Evolutionary conservation across 1,284 basidiomycete species (phyloP).

Genomic region (Phlebopus sp.): DNA sequence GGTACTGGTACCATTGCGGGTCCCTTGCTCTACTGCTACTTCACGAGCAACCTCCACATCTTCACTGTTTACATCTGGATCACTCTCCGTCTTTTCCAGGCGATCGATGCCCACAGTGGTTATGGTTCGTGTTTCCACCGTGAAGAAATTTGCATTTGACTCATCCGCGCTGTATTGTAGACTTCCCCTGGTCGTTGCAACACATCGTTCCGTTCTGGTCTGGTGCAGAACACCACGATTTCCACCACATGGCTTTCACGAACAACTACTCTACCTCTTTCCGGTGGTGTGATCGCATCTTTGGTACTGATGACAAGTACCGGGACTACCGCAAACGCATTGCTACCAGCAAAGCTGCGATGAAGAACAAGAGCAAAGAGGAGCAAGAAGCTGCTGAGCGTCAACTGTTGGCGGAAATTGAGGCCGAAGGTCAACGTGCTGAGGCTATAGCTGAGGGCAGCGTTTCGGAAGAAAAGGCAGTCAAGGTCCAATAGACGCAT

Average conservation of each 20-base stretch:
- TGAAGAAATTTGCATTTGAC: not conserved
- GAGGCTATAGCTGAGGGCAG: conserved; percentile 51
- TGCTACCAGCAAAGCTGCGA: conserved; percentile 49
- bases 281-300: conserved; percentile 86
- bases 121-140: conserved; percentile 58
- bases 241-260: conserved; percentile 90
- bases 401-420: conserved; percentile 59
- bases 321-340: conserved; percentile 69
- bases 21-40: conserved; percentile 82
- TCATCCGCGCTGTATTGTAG: conserved; percentile 40
- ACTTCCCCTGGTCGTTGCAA: conserved; percentile 97
- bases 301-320: conserved; percentile 88
- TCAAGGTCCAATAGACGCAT: conserved; percentile 25
- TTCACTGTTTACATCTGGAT: conserved; percentile 95
- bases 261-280: conserved; percentile 92
- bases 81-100: conserved; percentile 91
- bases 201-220: conserved; percentile 97
- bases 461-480: conserved; percentile 9
- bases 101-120: conserved; percentile 95
- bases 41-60: conserved; percentile 79
- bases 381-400: conserved; percentile 56
- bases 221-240: conserved; percentile 97
- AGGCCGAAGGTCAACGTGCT: conserved; percentile 69
- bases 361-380: conserved; percentile 50
- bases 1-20: conserved; percentile 85